These are phyloP conservation scores for Begonia fuchsioides DNA, from an alignment of 306 rosid species.

Conservation along the genomic window DNA sequence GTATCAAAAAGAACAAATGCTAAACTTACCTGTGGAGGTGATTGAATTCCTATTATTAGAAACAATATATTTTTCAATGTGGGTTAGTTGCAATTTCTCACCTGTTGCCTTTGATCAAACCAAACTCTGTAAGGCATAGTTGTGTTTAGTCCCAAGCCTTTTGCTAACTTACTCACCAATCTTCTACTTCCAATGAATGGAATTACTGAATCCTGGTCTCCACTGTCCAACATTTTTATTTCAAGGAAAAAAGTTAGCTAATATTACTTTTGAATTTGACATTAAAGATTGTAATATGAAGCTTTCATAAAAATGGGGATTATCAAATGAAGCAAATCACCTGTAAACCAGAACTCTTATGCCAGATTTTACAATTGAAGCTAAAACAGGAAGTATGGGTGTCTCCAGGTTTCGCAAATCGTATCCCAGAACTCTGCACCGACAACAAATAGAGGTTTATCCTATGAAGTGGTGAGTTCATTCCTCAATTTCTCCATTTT, in stretches of 20 bases:
- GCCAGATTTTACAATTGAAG: conserved; percentile 27
- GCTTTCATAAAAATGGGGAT: too few relatives aligned
- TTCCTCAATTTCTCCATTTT: too few relatives aligned
- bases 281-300: too few relatives aligned
- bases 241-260: too few relatives aligned
- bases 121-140: conserved; percentile 1
- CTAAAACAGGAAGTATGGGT: conserved; percentile 26
- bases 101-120: background rate
- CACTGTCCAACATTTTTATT: background rate
- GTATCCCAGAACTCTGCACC: conserved; percentile 20
- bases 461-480: too few relatives aligned
- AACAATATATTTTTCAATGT: too few relatives aligned
- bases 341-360: conserved; percentile 32
- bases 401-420: conserved; percentile 20
- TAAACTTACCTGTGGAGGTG: too few relatives aligned
- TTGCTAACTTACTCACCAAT: background rate
- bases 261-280: too few relatives aligned
- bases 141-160: conserved; percentile 1
- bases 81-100: too few relatives aligned
- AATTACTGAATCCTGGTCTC: background rate
- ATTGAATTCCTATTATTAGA: too few relatives aligned
- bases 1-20: too few relatives aligned
- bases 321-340: conserved; percentile 3
- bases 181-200: background rate
- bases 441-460: too few relatives aligned